Evolutionary conservation across 139 green algal genomes (phyloP), one percentile per base, ranked within the genome.

Genomic region (Cymbomonas tetramitiformis): DNA sequence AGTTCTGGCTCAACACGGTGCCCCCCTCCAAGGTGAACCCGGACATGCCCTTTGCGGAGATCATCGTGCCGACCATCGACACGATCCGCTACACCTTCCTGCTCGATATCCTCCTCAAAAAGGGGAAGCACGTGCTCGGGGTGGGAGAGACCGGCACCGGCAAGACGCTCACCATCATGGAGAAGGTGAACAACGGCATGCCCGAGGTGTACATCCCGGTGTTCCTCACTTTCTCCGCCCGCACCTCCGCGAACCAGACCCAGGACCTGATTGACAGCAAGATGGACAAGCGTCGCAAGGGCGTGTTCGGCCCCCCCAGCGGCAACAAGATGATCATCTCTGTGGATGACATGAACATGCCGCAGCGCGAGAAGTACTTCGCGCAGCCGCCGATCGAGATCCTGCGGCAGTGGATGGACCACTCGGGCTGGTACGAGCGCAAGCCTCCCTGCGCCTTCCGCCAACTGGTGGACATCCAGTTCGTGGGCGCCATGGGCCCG

Each of bases 141-240:
- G 82, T 90, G n/a, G 82, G 82, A 29, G 77, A 86, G 41, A 90
- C 82, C n/a, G 82, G 82, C 52, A 90, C 82, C 0, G 82, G 82
- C 36, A 90, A 90, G 76, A 86, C 82, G 9, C 69, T 88, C 38
- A 83, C 70, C 28, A 51, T 88, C 24, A 50, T 49, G 26, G 70
- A 81, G 67, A 86, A 84, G 70, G 74, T 90, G 36, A 62, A 76
- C 23, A 79, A 75, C 58, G 60, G 64, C 21, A 83, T 87, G 73
- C 64, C 66, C 3, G 30, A 62, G 3, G 53, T 79, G 48, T 73
- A 82, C 31, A 46, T 75, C 46, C 79, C 81, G 3, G 38, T 86
- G 12, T 85, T 88, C 59, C 73, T 87, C 65, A 90, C 80, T 1
- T 87, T 90, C 73, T 76, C 59, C 26, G 82, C 82, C 7, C 72